phyloP scores from a whole-genome alignment of 805 yeast species.

The Teunomyces barrocoloradensis region DNA sequence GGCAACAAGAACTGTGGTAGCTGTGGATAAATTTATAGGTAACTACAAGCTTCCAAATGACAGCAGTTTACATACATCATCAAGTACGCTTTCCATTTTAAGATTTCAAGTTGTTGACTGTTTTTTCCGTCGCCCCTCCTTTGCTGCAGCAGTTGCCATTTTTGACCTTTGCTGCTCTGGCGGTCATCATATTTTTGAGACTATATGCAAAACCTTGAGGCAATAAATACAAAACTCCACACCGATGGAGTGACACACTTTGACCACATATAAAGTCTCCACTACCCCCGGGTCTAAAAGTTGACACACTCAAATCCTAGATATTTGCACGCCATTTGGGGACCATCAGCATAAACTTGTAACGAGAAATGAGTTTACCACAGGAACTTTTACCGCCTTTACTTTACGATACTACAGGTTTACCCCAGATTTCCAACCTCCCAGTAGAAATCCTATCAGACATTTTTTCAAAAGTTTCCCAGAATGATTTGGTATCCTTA shows the following conservation, averaged over 20 bases:
- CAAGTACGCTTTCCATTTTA: background rate
- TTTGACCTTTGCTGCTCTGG: background rate
- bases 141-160: conserved; percentile 3
- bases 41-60: background rate
- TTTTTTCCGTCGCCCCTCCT: background rate
- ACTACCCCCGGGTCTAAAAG: background rate
- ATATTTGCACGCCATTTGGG: too few relatives aligned
- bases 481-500: conserved; percentile 6
- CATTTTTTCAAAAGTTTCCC: conserved; percentile 6
- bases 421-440: conserved; percentile 8
- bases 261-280: background rate
- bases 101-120: background rate
- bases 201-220: conserved; percentile 6
- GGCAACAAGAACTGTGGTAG: background rate
- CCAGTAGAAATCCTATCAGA: conserved; percentile 9
- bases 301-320: too few relatives aligned
- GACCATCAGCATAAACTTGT: too few relatives aligned
- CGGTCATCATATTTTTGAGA: background rate
- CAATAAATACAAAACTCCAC: conserved; percentile 4
- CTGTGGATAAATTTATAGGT: background rate
- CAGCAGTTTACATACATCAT: background rate
- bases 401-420: background rate
- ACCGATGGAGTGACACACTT: background rate
- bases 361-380: background rate
- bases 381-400: conserved; percentile 2